Conservation (phyloP, 2,329 filamentous ascomycete species). For the Ascocoryne sarcoides region DNA sequence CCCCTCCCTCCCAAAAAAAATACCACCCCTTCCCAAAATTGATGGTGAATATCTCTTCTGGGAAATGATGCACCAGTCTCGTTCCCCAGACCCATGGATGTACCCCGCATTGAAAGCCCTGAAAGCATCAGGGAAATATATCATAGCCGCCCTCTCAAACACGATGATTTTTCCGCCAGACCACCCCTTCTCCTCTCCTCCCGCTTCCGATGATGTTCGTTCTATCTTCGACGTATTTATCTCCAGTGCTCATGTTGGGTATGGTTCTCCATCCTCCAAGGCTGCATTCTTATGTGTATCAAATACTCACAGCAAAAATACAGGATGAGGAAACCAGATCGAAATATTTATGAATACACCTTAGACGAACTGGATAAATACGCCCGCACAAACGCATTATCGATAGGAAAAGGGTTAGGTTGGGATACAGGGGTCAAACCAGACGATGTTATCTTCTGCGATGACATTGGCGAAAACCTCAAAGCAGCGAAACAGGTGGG, state of each 20-base stretch:
- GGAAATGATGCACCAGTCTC: constrained; percentile 76
- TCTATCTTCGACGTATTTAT: constrained; percentile 79
- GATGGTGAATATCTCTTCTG: constrained; percentile 77
- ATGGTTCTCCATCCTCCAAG: background rate
- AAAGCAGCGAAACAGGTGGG: constrained; percentile 68
- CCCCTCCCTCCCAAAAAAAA: constrained; percentile 32
- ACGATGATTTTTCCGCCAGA: constrained; percentile 76
- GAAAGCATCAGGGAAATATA: constrained; percentile 52
- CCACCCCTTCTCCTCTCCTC: constrained; percentile 49
- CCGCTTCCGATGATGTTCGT: constrained; percentile 47
- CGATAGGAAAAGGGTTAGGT: constrained; percentile 32
- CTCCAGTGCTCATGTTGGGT: constrained; percentile 32
- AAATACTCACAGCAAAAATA: constrained; percentile 27
- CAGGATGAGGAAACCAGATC: constrained; percentile 80
- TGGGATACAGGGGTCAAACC: constrained; percentile 47
- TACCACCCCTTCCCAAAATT: constrained; percentile 60
- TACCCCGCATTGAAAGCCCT: constrained; percentile 70
- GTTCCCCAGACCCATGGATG: constrained; percentile 75
- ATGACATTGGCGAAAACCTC: constrained; percentile 83
- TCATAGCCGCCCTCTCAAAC: constrained; percentile 80
- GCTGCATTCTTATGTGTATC: background rate
- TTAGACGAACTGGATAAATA: constrained; percentile 57
- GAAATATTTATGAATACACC: constrained; percentile 69
- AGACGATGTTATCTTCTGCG: constrained; percentile 73
- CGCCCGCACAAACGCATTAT: constrained; percentile 41